These are phyloP conservation scores for Fusarium nurragi DNA, from an alignment of 2,329 filamentous ascomycete genomes.

Conservation along the genomic window DNA sequence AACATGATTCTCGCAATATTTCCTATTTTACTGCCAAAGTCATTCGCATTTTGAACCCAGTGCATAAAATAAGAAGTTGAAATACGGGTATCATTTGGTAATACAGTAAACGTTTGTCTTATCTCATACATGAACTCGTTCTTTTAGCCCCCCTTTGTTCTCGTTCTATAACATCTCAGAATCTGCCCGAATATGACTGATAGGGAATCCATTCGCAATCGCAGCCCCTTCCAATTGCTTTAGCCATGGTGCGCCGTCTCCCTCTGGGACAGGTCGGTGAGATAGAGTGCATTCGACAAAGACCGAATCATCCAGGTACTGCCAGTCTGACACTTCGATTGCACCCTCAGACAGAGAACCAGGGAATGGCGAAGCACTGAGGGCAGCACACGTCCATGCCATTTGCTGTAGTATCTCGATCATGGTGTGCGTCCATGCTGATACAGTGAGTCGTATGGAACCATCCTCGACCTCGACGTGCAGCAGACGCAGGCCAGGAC, in stretches of 20 bases:
- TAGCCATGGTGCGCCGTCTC: slow-evolving; percentile 44
- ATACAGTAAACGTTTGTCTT: slow-evolving; percentile 8
- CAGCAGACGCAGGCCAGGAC: slow-evolving; percentile 47
- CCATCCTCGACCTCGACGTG: slow-evolving; percentile 50
- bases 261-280: slow-evolving; percentile 45
- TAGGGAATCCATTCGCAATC: slow-evolving; percentile 50
- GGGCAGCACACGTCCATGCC: slow-evolving; percentile 50
- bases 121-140: background rate
- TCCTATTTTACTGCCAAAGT: no score
- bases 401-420: slow-evolving; percentile 52
- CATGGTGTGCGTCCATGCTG: slow-evolving; percentile 49
- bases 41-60: background rate
- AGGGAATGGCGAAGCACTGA: slow-evolving; percentile 50
- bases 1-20: no score
- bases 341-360: slow-evolving; percentile 46
- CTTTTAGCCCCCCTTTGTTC: background rate
- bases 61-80: background rate
- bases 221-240: slow-evolving; percentile 46
- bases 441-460: slow-evolving; percentile 47
- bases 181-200: slow-evolving; percentile 28
- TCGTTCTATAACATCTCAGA: slow-evolving; percentile 4
- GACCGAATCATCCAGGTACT: slow-evolving; percentile 47
- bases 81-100: slow-evolving; percentile 42
- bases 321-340: slow-evolving; percentile 47
- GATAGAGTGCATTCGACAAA: slow-evolving; percentile 49